A percentile compares a stretch with the other conserved stretches of the same genome.
Evolutionary conservation across 1,284 basidiomycete species (phyloP).

Genomic region (Rhodotorula sp.): DNA sequence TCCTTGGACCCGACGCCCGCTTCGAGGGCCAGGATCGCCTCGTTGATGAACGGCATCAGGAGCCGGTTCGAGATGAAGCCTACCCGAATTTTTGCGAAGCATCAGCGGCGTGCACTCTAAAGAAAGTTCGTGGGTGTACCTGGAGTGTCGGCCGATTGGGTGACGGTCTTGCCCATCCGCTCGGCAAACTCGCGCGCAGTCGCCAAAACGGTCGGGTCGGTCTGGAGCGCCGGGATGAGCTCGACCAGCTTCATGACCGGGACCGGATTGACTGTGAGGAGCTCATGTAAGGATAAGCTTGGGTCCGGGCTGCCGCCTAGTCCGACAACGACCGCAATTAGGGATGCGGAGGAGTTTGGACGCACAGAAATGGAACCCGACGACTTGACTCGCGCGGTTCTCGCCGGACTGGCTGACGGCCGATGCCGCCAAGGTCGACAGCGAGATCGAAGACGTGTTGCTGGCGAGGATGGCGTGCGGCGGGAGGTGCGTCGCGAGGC

Average conservation of each 20-base stretch:
- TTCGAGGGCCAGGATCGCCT: constrained; percentile 90
- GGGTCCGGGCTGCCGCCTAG: background rate
- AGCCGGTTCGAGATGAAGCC: constrained; percentile 75
- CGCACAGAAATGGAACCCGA: constrained; percentile 54
- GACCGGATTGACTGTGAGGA: constrained; percentile 35
- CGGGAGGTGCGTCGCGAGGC: constrained; percentile 66
- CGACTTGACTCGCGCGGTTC: constrained; percentile 60
- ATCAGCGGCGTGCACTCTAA: background rate
- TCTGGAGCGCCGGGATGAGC: constrained; percentile 89
- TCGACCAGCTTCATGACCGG: constrained; percentile 70
- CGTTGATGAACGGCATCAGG: constrained; percentile 86
- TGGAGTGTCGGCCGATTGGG: constrained; percentile 81
- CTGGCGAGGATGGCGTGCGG: constrained; percentile 79
- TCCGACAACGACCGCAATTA: background rate
- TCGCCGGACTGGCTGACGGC: constrained; percentile 49
- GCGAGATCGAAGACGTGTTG: constrained; percentile 91
- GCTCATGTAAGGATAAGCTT: too few species aligned
- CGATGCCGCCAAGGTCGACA: constrained; percentile 86
- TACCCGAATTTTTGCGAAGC: background rate
- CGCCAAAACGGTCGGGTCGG: constrained; percentile 69
- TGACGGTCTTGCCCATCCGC: constrained; percentile 91
- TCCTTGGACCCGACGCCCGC: constrained; percentile 86
- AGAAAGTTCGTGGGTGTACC: constrained; percentile 46
- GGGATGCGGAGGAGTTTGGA: background rate
- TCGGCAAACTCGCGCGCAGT: constrained; percentile 77